Base-by-base conservation (phyloP, 768 basidiomycete genomes). In the Rhizopogon vinicolor region DNA sequence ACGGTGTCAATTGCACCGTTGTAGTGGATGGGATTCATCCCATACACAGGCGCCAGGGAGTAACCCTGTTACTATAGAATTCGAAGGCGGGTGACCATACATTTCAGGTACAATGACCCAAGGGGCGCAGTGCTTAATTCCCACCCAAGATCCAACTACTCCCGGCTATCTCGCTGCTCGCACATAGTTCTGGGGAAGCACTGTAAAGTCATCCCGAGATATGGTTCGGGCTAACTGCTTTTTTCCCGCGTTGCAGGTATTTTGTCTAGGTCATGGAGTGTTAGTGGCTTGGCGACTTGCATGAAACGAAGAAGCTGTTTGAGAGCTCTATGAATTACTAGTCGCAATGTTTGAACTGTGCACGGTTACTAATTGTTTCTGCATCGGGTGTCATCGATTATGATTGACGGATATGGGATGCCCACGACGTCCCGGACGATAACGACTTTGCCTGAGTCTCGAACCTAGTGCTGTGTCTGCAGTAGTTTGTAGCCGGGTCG, bases 141-240 rank as follows among this genome's bases (percentile, higher is more conserved):
- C 16, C 55, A 42, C 22, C 25, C 48, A 49, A 22, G 54, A 59
- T 62, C 58, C 39, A 53, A 53, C 37, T 55, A 19, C 31, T 39
- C 16, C 65, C 60, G 64, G 19, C 33, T 50, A 46, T 58, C 58
- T 54, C 42, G 22, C 22, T 2, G 22, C 22, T 22, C 22, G 61
- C 7, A 33, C 25, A 49, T 45, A 33, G 43, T 35, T 41, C 48
- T 46, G 41, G 42, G 43, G 49, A 41, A 52, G 44, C 28, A 25
- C 3, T 49, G 37, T 39, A 41, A 55, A 52, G 33, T 44, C 1
- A n/a, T 64, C 57, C 28, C 44, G 33, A 39, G 49, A 53, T n/a
- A 44, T 37, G 48, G 0, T 35, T 35, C 13, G 14, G 14, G 33
- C n/a, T 35, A 8, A 9, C 14, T 19, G 6, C 9, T 35, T 31